phyloP scores from a whole-genome alignment of 1,139 yeast species.

The Torulaspora pretoriensis region DNA sequence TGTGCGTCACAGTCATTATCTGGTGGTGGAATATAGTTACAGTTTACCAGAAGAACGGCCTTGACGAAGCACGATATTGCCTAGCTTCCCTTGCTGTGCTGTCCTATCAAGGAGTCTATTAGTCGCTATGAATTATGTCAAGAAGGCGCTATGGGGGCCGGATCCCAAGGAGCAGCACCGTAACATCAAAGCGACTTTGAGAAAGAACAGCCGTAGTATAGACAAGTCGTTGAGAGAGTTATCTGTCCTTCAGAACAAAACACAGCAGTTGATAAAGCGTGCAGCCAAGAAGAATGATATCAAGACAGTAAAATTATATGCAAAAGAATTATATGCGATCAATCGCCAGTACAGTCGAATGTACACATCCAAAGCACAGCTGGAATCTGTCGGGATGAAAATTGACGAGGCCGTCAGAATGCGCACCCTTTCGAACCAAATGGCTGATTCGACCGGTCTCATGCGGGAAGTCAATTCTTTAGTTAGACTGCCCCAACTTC shows the following conservation, averaged over 20 bases:
- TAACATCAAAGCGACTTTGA: constrained; percentile 72
- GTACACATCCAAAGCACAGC: constrained; percentile 75
- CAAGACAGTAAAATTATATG: constrained; percentile 72
- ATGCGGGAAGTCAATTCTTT: constrained; percentile 87
- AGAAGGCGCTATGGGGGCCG: constrained; percentile 89
- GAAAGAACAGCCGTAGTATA: constrained; percentile 79
- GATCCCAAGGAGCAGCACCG: constrained; percentile 94
- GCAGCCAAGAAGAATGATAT: constrained; percentile 77
- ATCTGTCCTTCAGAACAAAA: constrained; percentile 58
- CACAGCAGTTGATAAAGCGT: constrained; percentile 67
- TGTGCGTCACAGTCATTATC: background rate
- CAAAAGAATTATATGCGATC: constrained; percentile 73
- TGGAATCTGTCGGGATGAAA: constrained; percentile 82
- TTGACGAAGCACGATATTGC: background rate
- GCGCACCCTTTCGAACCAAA: constrained; percentile 75
- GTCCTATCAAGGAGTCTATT: background rate
- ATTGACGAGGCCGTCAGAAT: constrained; percentile 89
- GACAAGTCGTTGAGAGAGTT: constrained; percentile 73
- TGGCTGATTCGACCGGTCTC: constrained; percentile 72
- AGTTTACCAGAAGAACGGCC: background rate
- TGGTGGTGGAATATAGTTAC: background rate
- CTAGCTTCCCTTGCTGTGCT: background rate
- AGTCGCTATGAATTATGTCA: constrained; percentile 58
- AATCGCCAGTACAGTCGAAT: constrained; percentile 72
- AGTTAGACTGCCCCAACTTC: constrained; percentile 73